These are phyloP conservation scores for Myochromella boudieri DNA, from an alignment of 768 basidiomycete genomes.

Conservation along the genomic window DNA sequence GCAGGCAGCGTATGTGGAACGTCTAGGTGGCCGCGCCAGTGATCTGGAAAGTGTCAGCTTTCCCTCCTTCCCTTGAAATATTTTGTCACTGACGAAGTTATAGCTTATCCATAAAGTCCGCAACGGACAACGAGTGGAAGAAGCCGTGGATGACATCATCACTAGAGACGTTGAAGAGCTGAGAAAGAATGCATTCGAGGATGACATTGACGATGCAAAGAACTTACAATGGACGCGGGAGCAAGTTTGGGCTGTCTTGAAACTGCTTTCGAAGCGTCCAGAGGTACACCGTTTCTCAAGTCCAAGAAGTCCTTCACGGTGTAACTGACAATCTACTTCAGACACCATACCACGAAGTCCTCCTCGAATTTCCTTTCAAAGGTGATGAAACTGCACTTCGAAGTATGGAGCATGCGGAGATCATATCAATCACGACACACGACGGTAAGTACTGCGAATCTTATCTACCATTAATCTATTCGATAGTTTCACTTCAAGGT, in stretches of 20 bases:
- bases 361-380: constrained; percentile 88
- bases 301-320: no score
- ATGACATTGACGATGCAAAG: constrained; percentile 88
- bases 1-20: constrained; percentile 60
- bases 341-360: constrained; percentile 80
- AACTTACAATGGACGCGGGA: constrained; percentile 78
- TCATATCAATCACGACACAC: constrained; percentile 76
- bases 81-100: not conserved
- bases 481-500: constrained; percentile 41
- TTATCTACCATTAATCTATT: not conserved
- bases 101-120: constrained; percentile 87
- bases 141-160: constrained; percentile 91
- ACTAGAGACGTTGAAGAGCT: constrained; percentile 76
- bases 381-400: constrained; percentile 82
- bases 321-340: no score
- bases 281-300: constrained; percentile 62
- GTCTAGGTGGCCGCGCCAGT: constrained; percentile 87
- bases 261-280: constrained; percentile 60
- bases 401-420: constrained; percentile 84
- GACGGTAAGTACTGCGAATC: constrained; percentile 52
- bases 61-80: not conserved
- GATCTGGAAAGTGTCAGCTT: constrained; percentile 78
- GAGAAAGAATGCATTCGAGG: constrained; percentile 90
- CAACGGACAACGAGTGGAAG: constrained; percentile 66
- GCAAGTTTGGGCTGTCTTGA: constrained; percentile 86